These are phyloP conservation scores for Lodderomyces pseudojiufengensis DNA, from an alignment of 1,139 yeast species.

Conservation along the genomic window DNA sequence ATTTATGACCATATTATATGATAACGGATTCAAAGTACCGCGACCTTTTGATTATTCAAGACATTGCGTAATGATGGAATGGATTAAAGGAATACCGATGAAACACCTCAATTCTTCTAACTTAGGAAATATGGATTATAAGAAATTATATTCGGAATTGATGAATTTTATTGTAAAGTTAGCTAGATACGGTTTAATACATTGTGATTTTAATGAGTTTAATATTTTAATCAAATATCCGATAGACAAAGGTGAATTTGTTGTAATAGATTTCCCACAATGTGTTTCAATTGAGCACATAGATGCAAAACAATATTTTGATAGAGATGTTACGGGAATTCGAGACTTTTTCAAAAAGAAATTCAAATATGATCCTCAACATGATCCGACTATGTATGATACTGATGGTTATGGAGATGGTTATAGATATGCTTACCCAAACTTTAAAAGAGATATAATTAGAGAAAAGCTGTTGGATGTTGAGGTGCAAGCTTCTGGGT, in stretches of 20 bases:
- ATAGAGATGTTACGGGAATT: constrained; percentile 89
- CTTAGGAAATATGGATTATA: constrained; percentile 42
- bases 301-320: constrained; percentile 83
- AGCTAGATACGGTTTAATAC: constrained; percentile 87
- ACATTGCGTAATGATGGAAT: constrained; percentile 90
- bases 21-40: constrained; percentile 83
- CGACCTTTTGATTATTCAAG: constrained; percentile 85
- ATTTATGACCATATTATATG: constrained; percentile 72
- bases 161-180: constrained; percentile 83
- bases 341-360: constrained; percentile 77
- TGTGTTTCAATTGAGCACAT: constrained; percentile 89
- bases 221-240: constrained; percentile 78
- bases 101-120: constrained; percentile 48
- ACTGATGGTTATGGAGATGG: constrained; percentile 80
- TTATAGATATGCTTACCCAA: constrained; percentile 73
- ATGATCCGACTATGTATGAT: constrained; percentile 66
- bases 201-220: constrained; percentile 96
- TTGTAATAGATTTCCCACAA: constrained; percentile 97
- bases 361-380: constrained; percentile 65
- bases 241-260: constrained; percentile 58
- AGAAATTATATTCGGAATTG: constrained; percentile 71
- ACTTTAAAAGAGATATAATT: constrained; percentile 68
- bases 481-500: constrained; percentile 90
- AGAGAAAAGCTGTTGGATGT: constrained; percentile 71
- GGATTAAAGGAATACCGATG: constrained; percentile 88